Conservation (phyloP, 108 stramenopile genomes). For the Parietichytrium sp. region DNA sequence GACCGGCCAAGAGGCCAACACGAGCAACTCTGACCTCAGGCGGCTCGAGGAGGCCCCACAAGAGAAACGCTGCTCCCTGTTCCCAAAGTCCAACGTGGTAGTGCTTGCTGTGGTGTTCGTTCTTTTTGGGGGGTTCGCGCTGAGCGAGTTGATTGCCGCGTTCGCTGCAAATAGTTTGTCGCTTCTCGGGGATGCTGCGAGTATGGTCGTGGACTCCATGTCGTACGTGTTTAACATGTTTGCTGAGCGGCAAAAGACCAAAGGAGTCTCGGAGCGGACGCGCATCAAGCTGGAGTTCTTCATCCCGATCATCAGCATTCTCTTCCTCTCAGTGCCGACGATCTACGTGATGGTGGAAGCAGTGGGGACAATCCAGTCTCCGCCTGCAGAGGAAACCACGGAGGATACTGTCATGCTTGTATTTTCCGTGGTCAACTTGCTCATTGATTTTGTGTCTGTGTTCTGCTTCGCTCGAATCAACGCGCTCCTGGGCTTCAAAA, state of each 20-base stretch:
- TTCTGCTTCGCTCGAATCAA: conserved; percentile 34
- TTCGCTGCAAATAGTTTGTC: background rate
- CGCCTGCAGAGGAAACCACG: background rate
- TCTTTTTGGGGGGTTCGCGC: conserved; percentile 36
- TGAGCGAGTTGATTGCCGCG: conserved; percentile 23
- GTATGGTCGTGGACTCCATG: conserved; percentile 34
- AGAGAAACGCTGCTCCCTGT: too few species aligned
- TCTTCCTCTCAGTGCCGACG: background rate
- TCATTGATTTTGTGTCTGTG: background rate
- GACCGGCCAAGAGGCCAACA: too few species aligned
- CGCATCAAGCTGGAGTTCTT: conserved; percentile 36
- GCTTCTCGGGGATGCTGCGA: conserved; percentile 22
- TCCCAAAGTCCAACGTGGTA: too few species aligned
- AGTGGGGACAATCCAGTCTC: background rate
- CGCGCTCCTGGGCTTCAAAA: conserved; percentile 3
- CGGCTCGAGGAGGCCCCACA: too few species aligned
- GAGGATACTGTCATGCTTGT: background rate
- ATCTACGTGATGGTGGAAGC: conserved; percentile 35
- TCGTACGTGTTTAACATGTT: conserved; percentile 31
- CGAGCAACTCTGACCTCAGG: too few species aligned
- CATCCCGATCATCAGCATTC: background rate
- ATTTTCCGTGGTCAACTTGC: background rate
- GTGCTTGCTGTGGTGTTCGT: conserved; percentile 31
- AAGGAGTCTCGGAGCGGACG: background rate
- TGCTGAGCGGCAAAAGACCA: conserved; percentile 17